Evolutionary conservation across 2,329 filamentous ascomycete species (phyloP).

Genomic region (Colletotrichum noveboracense): DNA sequence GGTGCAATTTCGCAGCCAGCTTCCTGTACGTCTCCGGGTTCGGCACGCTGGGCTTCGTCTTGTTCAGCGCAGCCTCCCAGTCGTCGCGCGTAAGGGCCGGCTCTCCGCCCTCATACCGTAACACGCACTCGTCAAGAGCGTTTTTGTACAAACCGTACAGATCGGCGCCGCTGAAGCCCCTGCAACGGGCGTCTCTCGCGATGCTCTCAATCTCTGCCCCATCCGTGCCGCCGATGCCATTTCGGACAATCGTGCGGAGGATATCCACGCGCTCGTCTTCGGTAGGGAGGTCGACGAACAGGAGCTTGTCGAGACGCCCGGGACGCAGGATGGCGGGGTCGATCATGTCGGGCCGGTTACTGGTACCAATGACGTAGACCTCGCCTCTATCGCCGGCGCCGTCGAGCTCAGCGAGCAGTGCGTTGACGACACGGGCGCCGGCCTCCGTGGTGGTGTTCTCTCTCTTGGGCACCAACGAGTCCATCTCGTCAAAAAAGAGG

Average conservation of each 20-base stretch:
- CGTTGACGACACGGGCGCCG: constrained; percentile 90
- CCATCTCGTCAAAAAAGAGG: constrained; percentile 89
- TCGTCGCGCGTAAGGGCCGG: constrained; percentile 44
- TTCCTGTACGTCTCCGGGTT: constrained; percentile 49
- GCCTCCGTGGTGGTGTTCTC: constrained; percentile 82
- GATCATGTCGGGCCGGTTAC: constrained; percentile 95
- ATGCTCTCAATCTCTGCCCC: constrained; percentile 61
- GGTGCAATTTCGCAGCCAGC: constrained; percentile 35
- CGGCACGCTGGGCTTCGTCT: constrained; percentile 55
- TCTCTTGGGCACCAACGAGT: constrained; percentile 86
- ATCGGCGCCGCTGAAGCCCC: constrained; percentile 77
- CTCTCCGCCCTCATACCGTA: constrained; percentile 28
- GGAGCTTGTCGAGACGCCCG: constrained; percentile 83
- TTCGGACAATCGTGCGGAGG: constrained; percentile 69
- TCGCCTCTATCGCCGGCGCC: constrained; percentile 80
- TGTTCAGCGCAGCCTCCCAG: constrained; percentile 57
- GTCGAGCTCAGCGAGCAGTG: constrained; percentile 91
- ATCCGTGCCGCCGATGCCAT: constrained; percentile 44
- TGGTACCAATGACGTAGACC: constrained; percentile 94
- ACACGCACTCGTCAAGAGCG: constrained; percentile 47
- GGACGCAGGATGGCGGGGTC: constrained; percentile 94
- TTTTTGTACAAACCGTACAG: constrained; percentile 54
- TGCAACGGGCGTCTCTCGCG: constrained; percentile 71
- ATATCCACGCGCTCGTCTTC: constrained; percentile 85
- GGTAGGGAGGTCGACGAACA: constrained; percentile 88